Evolutionary conservation across 495 filamentous ascomycete species (phyloP).

Genomic region (Mytilinidion resinicola): DNA sequence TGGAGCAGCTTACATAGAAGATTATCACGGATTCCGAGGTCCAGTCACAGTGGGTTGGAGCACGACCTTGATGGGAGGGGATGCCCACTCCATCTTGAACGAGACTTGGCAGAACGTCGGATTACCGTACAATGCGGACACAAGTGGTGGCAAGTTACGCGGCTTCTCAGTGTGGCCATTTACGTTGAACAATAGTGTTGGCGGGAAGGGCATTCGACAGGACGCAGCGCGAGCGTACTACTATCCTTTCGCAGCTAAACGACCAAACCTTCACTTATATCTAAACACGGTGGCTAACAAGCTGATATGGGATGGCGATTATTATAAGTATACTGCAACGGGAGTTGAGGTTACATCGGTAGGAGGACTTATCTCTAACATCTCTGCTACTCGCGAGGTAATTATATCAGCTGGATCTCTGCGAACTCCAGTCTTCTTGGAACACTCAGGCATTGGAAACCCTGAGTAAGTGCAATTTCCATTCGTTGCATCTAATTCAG

Average conservation of each 20-base stretch:
- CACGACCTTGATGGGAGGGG: slow-evolving; percentile 1
- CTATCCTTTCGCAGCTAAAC: slow-evolving; percentile 9
- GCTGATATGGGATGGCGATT: slow-evolving; percentile 8
- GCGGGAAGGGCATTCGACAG: neutral
- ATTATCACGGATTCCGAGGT: slow-evolving; percentile 6
- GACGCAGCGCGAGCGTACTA: slow-evolving; percentile 20
- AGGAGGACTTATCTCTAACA: neutral
- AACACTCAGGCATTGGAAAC: slow-evolving; percentile 17
- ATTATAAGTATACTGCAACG: neutral
- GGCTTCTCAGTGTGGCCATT: slow-evolving; percentile 15
- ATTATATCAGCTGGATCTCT: slow-evolving; percentile 15
- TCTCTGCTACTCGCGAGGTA: slow-evolving; percentile 7
- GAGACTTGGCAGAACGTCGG: slow-evolving; percentile 3
- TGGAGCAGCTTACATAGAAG: slow-evolving; percentile 5
- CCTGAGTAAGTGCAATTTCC: neutral
- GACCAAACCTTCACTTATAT: slow-evolving; percentile 15
- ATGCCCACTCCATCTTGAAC: slow-evolving; percentile 1
- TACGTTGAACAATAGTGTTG: slow-evolving; percentile 4
- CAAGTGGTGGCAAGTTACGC: slow-evolving; percentile 7
- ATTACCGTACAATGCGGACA: slow-evolving; percentile 4
- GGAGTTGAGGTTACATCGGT: slow-evolving; percentile 11
- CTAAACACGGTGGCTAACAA: slow-evolving; percentile 11
- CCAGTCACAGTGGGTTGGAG: slow-evolving; percentile 11
- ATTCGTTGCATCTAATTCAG: neutral
- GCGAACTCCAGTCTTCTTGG: slow-evolving; percentile 12